phyloP scores from a whole-genome alignment of 371 early-diverging fungal species.

The Rhizopus sp. region DNA sequence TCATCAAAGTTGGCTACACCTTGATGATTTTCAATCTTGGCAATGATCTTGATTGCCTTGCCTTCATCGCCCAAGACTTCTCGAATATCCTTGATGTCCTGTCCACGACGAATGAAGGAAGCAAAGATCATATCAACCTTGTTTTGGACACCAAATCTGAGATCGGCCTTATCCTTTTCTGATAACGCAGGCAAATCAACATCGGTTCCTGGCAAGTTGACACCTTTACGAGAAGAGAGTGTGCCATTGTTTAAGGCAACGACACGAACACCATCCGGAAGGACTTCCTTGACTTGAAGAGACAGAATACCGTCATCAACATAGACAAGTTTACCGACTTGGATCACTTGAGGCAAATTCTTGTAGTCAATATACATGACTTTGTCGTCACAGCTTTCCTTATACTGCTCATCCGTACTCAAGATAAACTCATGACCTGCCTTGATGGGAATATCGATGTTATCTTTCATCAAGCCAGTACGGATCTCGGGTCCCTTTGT shows the following conservation, averaged over 20 bases:
- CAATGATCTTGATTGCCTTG: slow-evolving; percentile 88
- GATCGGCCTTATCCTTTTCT: slow-evolving; percentile 91
- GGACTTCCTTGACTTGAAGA: slow-evolving; percentile 74
- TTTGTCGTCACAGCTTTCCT: slow-evolving; percentile 69
- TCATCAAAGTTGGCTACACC: slow-evolving; percentile 98
- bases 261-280: slow-evolving; percentile 65
- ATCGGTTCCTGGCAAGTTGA: slow-evolving; percentile 86
- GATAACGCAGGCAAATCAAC: slow-evolving; percentile 94
- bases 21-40: slow-evolving; percentile 96
- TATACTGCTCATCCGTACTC: slow-evolving; percentile 74
- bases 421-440: slow-evolving; percentile 85
- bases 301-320: slow-evolving; percentile 87
- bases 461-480: slow-evolving; percentile 75
- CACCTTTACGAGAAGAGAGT: slow-evolving; percentile 83
- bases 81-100: slow-evolving; percentile 87
- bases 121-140: slow-evolving; percentile 97
- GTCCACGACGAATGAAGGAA: slow-evolving; percentile 92
- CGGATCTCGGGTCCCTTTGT: slow-evolving; percentile 91
- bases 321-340: slow-evolving; percentile 83
- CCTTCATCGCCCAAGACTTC: slow-evolving; percentile 80
- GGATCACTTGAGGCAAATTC: slow-evolving; percentile 81
- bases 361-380: slow-evolving; percentile 87
- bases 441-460: slow-evolving; percentile 63
- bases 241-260: slow-evolving; percentile 76
- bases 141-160: slow-evolving; percentile 92